phyloP scores from a whole-genome alignment of 306 rosid species.

The Glycyrrhiza uralensis region DNA sequence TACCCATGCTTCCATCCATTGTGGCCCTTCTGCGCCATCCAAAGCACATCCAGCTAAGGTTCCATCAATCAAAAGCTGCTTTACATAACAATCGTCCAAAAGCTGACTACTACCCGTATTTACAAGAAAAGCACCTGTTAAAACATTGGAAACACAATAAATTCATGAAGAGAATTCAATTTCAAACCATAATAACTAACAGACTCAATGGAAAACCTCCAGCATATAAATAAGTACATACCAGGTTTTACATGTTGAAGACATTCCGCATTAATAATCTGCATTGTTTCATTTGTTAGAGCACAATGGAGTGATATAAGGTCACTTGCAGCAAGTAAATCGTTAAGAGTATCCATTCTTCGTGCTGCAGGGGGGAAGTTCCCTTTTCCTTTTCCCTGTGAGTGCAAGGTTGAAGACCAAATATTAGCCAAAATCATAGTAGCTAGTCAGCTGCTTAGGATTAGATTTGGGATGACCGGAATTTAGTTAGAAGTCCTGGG shows the following conservation, averaged over 20 bases:
- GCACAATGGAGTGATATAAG: conserved; percentile 93
- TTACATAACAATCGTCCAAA: conserved; percentile 96
- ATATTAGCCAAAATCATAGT: conserved; percentile 19
- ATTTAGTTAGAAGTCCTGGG: not conserved
- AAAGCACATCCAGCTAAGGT: conserved; percentile 97
- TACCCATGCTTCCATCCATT: conserved; percentile 99
- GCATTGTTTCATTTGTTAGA: conserved; percentile 85
- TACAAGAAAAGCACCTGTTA: conserved; percentile 89
- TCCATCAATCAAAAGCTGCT: conserved; percentile 96
- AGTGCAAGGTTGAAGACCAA: conserved; percentile 14
- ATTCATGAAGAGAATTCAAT: not conserved
- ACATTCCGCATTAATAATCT: conserved; percentile 82
- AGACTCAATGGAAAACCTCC: not conserved
- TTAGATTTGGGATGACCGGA: not conserved
- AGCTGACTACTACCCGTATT: conserved; percentile 95
- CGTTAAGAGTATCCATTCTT: conserved; percentile 97
- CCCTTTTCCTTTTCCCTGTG: conserved; percentile 60
- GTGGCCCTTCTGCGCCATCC: conserved; percentile 99
- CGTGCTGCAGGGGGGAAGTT: conserved; percentile 89
- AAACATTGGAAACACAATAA: conserved; percentile 21
- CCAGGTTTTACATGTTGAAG: conserved; percentile 96
- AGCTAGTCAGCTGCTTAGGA: not conserved
- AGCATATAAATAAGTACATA: conserved; percentile 24
- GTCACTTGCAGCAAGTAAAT: conserved; percentile 96
- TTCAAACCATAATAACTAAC: not conserved